Percentiles rank a stretch among this genome's conserved stretches.
Evolutionary conservation across 257 asterid species (phyloP).

Genomic region (Cynanchum wilfordii): DNA sequence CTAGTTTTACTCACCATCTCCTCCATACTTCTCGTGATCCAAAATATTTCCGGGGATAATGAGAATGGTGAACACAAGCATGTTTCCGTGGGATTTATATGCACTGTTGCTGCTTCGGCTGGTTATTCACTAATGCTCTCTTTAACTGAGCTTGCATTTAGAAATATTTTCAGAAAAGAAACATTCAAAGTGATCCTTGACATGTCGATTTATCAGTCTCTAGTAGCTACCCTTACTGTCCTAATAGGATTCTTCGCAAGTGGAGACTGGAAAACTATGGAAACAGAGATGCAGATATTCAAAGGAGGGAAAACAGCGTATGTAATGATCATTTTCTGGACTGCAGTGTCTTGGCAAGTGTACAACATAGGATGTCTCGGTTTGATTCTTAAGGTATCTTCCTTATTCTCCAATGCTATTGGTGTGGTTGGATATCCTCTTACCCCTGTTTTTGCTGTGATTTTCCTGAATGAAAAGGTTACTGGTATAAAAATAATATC

Average conservation of each 20-base stretch:
- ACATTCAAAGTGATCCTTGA: slow-evolving; percentile 18
- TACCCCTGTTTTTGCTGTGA: slow-evolving; percentile 21
- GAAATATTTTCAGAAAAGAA: slow-evolving; percentile 24
- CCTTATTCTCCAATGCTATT: slow-evolving; percentile 27
- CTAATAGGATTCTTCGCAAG: slow-evolving; percentile 31
- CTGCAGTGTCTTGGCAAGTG: slow-evolving; percentile 37
- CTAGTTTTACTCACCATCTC: slow-evolving; percentile 44
- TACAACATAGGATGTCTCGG: slow-evolving; percentile 32
- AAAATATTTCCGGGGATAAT: slow-evolving; percentile 29
- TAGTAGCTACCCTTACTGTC: slow-evolving; percentile 26
- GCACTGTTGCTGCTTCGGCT: slow-evolving; percentile 38
- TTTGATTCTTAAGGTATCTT: slow-evolving; percentile 31
- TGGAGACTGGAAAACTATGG: slow-evolving; percentile 42
- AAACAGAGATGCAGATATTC: slow-evolving; percentile 30
- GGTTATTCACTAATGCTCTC: slow-evolving; percentile 31
- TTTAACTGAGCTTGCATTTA: slow-evolving; percentile 26
- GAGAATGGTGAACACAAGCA: slow-evolving; percentile 14
- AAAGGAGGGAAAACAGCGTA: slow-evolving; percentile 27
- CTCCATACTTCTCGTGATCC: slow-evolving; percentile 52
- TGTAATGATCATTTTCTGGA: slow-evolving; percentile 24
- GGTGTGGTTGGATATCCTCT: slow-evolving; percentile 17
- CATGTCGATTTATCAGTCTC: slow-evolving; percentile 26
- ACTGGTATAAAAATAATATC: slow-evolving; percentile 9
- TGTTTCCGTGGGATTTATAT: slow-evolving; percentile 21
- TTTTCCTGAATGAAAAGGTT: slow-evolving; percentile 19